Conservation (phyloP, 306 rosid species). For the Quercus alba region DNA sequence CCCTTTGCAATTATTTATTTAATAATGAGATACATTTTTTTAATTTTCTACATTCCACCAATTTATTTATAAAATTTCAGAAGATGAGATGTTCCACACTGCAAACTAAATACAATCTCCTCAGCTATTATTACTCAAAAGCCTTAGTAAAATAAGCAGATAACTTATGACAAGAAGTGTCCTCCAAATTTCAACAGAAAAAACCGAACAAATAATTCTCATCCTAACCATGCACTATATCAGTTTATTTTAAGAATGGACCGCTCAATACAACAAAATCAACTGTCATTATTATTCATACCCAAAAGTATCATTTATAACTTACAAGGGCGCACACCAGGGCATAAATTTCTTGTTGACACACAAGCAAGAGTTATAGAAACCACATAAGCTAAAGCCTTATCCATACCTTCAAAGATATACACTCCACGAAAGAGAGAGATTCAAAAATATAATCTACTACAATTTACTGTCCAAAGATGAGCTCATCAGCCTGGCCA, state of each 20-base stretch:
- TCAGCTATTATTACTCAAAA: no score
- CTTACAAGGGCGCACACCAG: slow-evolving; percentile 26
- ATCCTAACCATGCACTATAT: background rate
- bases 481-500: background rate
- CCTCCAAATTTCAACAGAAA: no score
- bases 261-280: slow-evolving; percentile 5
- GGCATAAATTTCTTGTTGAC: slow-evolving; percentile 3
- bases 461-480: background rate
- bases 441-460: background rate
- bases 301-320: slow-evolving; percentile 11
- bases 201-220: no score
- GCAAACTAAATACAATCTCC: no score
- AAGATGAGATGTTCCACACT: no score
- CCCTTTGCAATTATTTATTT: no score
- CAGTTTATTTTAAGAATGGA: background rate
- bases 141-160: no score
- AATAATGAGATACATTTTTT: no score
- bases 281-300: slow-evolving; percentile 4
- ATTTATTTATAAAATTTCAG: no score
- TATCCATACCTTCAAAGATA: slow-evolving; percentile 32
- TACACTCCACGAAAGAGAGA: slow-evolving; percentile 23
- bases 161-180: no score
- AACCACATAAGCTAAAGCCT: slow-evolving; percentile 11
- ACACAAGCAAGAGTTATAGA: slow-evolving; percentile 11
- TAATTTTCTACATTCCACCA: no score